Evolutionary conservation across 768 basidiomycete genomes (phyloP).

Genomic region (Leccinellum albellum): DNA sequence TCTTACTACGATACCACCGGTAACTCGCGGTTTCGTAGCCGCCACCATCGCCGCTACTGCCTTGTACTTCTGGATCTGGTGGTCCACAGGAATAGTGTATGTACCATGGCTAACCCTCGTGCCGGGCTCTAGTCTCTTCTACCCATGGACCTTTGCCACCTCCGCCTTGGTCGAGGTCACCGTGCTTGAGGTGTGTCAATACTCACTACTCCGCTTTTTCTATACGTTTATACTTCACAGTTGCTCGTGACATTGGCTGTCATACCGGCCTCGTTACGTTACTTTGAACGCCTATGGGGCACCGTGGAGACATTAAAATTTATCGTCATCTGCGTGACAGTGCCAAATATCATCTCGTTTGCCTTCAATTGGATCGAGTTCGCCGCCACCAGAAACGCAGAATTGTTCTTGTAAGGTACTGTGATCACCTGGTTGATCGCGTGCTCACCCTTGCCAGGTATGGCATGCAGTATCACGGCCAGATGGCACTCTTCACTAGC

Average conservation of each 20-base stretch:
- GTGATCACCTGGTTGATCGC: slow-evolving; percentile 4
- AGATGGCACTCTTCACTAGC: slow-evolving; percentile 86
- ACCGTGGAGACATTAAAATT: slow-evolving; percentile 82
- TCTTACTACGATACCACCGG: slow-evolving; percentile 70
- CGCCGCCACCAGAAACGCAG: slow-evolving; percentile 61
- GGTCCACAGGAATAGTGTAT: slow-evolving; percentile 43
- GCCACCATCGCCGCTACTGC: slow-evolving; percentile 56
- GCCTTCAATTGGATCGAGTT: slow-evolving; percentile 88
- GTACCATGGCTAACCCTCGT: slow-evolving; percentile 72
- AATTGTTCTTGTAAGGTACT: slow-evolving; percentile 70
- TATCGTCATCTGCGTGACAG: slow-evolving; percentile 69
- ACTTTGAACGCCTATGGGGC: slow-evolving; percentile 95
- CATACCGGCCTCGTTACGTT: slow-evolving; percentile 79
- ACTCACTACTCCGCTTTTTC: background rate
- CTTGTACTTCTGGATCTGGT: slow-evolving; percentile 63
- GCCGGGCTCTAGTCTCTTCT: slow-evolving; percentile 76
- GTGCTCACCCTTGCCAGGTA: slow-evolving; percentile 48
- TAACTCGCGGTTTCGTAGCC: slow-evolving; percentile 69
- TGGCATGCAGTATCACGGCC: slow-evolving; percentile 87
- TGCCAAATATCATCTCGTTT: slow-evolving; percentile 86
- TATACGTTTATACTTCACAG: slow-evolving; percentile 39
- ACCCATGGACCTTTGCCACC: slow-evolving; percentile 93
- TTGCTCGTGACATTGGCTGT: slow-evolving; percentile 71
- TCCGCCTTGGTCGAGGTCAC: slow-evolving; percentile 83
- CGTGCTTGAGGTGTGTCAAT: slow-evolving; percentile 69